Evolutionary conservation across 148 eudicot genomes (phyloP), one percentile per base, ranked within the genome.

Genomic region (Arbutus unedo): DNA sequence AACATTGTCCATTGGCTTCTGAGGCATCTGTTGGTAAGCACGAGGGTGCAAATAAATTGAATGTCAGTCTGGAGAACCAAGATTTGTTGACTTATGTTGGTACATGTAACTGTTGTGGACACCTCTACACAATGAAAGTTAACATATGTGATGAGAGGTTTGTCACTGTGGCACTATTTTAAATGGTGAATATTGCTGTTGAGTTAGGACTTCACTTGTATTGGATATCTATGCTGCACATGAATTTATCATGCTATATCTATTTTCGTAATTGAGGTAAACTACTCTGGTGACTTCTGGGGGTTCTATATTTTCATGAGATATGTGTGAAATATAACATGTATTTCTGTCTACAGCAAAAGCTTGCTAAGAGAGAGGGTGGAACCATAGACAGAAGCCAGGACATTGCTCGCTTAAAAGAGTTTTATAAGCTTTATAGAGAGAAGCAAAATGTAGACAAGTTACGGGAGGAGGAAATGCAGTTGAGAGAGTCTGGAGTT

Each of bases 321-420:
- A 55, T 77, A 75, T 50, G 16, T 77, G 48, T 55, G 43, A 8
- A 54, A 50, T 76, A 76, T 53, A 15, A 51, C 47, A 51, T 54
- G 18, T 21, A 57, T 79, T 78, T 50, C 77, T 16, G 47, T 3
- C 10, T 78, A 10, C 93, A 96, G 99, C 98, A 96, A 96, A 96
- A 96, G 86, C 89, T 94, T 51, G 99, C 99, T 21, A 96, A 91
- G 89, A 90, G 97, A 87, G 99, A 96, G 79, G 98, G 84, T 83
- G 99, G 98, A 85, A 85, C 73, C 86, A 92, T 96, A 70, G 99
- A 96, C 84, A 89, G 99, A 90, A 96, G 94, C 90, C 95, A 86
- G 82, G 99, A 96, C 85, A 94, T 96, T 83, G 83, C 97, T 89
- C 97, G 90, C 76, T 87, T 96, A 84, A 91, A 86, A 80, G 99